Evolutionary conservation across 1,284 basidiomycete species (phyloP).

Genomic region (Pseudomicrostroma phylloplanum): DNA sequence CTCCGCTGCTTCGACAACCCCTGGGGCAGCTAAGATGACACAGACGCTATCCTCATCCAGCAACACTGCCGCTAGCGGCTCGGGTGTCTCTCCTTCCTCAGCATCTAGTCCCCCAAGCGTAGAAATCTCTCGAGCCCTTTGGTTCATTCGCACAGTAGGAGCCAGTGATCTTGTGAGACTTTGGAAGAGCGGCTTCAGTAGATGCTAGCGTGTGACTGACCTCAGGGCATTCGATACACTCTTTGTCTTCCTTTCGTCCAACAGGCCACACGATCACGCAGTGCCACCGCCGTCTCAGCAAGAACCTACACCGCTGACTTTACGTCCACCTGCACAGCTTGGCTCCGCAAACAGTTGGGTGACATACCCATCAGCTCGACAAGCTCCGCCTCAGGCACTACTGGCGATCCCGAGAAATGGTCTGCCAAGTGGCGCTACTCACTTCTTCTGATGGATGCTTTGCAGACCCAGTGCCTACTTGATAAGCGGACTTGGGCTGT

Average conservation of each 20-base stretch:
- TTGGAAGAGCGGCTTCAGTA: neutral
- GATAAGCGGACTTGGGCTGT: conserved; percentile 71
- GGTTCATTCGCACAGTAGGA: conserved; percentile 92
- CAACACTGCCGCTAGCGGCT: neutral
- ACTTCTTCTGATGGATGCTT: conserved; percentile 59
- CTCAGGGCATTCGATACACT: too few species aligned
- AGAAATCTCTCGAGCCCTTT: conserved; percentile 77
- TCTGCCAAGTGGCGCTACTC: conserved; percentile 73
- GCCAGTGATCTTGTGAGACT: conserved; percentile 78
- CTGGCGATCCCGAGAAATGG: conserved; percentile 56
- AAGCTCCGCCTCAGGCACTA: neutral
- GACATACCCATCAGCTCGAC: conserved; percentile 59
- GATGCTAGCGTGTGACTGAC: too few species aligned
- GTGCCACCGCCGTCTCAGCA: neutral
- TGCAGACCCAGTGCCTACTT: conserved; percentile 74
- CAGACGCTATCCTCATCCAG: neutral
- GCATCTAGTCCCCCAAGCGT: conserved; percentile 53
- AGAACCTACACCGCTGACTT: conserved; percentile 75
- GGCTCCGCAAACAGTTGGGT: conserved; percentile 77
- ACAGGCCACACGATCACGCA: neutral
- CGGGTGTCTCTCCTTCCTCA: neutral
- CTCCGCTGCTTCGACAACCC: conserved; percentile 7
- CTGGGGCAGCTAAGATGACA: neutral
- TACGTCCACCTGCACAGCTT: conserved; percentile 77
- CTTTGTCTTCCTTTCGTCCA: too few species aligned